A percentile compares a stretch with the other conserved stretches of the same genome.
These are phyloP conservation scores for Phyllostachys edulis DNA, from an alignment of 176 grass and related monocot species.

Conservation along the genomic window DNA sequence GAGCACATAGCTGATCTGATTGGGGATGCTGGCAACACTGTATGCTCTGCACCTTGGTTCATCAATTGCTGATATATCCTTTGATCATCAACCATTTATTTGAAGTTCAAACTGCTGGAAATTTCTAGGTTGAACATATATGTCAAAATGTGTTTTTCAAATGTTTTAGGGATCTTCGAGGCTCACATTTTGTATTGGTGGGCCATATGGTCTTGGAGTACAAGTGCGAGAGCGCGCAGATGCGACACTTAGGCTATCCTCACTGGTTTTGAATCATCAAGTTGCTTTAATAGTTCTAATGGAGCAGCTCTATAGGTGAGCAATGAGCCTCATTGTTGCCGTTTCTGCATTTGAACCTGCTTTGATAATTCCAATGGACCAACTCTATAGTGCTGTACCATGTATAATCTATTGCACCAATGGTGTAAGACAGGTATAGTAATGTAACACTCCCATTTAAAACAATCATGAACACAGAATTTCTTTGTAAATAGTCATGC, in stretches of 20 bases:
- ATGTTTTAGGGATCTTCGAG: slow-evolving; percentile 59
- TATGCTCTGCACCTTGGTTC: slow-evolving; percentile 30
- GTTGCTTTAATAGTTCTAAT: slow-evolving; percentile 85
- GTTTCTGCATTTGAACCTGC: background rate
- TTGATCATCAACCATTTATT: background rate
- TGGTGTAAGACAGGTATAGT: background rate
- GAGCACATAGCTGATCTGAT: slow-evolving; percentile 88
- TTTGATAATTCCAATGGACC: background rate
- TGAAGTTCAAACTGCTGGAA: background rate
- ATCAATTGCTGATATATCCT: background rate
- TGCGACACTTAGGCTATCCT: slow-evolving; percentile 70
- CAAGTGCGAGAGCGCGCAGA: slow-evolving; percentile 64
- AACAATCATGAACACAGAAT: background rate
- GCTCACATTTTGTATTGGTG: slow-evolving; percentile 87
- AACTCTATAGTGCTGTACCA: background rate
- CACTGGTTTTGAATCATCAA: slow-evolving; percentile 91
- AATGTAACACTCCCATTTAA: background rate
- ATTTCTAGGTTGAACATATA: background rate
- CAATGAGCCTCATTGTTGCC: slow-evolving; percentile 5
- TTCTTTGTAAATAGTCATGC: background rate
- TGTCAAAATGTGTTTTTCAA: background rate
- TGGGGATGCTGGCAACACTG: slow-evolving; percentile 73
- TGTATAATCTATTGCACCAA: background rate
- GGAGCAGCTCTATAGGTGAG: slow-evolving; percentile 91
- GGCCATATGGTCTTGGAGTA: slow-evolving; percentile 77